phyloP scores from a whole-genome alignment of 148 eudicot genomes.

The Rhododendron williamsianum region DNA sequence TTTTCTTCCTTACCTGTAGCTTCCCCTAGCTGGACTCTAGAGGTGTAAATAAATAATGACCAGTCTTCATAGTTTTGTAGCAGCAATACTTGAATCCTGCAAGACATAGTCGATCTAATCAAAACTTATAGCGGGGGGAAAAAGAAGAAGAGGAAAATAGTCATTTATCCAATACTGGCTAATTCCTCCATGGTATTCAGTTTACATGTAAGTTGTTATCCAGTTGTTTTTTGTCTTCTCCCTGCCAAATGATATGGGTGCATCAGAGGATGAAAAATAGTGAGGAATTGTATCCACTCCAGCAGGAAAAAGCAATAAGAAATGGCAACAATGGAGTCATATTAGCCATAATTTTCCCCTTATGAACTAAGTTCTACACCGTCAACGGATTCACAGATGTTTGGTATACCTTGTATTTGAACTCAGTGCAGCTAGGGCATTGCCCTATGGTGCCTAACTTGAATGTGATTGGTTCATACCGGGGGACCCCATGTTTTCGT shows the following conservation, averaged over 20 bases:
- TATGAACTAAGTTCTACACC: not conserved
- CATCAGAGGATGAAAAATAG: not conserved
- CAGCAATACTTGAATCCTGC: not conserved
- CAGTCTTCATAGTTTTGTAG: conserved; percentile 2
- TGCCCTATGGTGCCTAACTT: not conserved
- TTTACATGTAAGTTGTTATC: not conserved
- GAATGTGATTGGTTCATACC: not conserved
- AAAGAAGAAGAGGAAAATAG: not conserved
- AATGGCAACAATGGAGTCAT: not conserved
- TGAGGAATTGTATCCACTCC: not conserved
- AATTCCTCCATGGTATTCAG: not conserved
- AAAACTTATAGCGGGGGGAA: not conserved
- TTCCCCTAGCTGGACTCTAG: not conserved
- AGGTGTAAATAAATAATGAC: not conserved
- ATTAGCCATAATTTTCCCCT: not conserved
- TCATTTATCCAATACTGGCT: not conserved
- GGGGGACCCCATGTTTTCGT: not conserved
- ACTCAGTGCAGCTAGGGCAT: not conserved
- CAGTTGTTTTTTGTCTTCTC: not conserved
- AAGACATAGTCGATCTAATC: not conserved
- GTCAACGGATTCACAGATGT: not conserved
- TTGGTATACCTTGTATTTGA: not conserved
- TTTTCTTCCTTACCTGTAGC: conserved; percentile 7
- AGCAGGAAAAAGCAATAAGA: not conserved
- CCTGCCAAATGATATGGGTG: not conserved